Conservation (phyloP, 2,329 filamentous ascomycete genomes). For the Phaeosphaeriaceae sp. region DNA sequence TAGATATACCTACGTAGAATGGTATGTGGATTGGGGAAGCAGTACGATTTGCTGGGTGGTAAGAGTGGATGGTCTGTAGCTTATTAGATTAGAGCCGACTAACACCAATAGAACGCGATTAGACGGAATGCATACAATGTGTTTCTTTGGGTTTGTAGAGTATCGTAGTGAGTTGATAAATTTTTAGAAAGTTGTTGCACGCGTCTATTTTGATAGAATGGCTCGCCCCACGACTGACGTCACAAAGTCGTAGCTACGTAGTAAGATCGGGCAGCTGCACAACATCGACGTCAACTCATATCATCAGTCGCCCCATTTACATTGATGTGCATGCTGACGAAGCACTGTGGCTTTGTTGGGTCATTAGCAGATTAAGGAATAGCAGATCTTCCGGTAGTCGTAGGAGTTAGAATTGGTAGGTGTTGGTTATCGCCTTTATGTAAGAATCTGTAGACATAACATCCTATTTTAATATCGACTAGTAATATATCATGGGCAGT, state of each 20-base stretch:
- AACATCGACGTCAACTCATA: conserved; percentile 33
- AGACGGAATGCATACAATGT: too few species aligned
- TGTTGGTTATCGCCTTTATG: background rate
- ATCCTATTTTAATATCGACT: background rate
- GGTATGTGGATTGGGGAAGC: background rate
- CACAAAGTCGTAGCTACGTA: conserved; percentile 19
- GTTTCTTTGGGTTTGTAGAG: background rate
- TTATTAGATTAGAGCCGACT: too few species aligned
- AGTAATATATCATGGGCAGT: background rate
- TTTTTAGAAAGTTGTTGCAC: conserved; percentile 4
- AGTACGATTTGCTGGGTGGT: background rate
- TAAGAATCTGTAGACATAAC: background rate
- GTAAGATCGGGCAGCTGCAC: conserved; percentile 24
- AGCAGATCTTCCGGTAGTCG: conserved; percentile 10
- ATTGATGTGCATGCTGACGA: conserved; percentile 14
- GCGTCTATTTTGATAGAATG: conserved; percentile 1
- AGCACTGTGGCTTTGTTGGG: background rate
- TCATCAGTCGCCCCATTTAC: conserved; percentile 5
- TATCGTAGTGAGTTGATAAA: background rate
- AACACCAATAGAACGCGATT: too few species aligned
- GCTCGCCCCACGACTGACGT: conserved; percentile 12
- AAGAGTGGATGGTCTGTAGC: too few species aligned
- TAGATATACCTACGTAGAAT: background rate
- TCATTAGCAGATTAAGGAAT: background rate
- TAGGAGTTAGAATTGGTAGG: conserved; percentile 1